These are phyloP conservation scores for Mortierella sp. DNA, from an alignment of 371 early-diverging fungal species.

Conservation along the genomic window DNA sequence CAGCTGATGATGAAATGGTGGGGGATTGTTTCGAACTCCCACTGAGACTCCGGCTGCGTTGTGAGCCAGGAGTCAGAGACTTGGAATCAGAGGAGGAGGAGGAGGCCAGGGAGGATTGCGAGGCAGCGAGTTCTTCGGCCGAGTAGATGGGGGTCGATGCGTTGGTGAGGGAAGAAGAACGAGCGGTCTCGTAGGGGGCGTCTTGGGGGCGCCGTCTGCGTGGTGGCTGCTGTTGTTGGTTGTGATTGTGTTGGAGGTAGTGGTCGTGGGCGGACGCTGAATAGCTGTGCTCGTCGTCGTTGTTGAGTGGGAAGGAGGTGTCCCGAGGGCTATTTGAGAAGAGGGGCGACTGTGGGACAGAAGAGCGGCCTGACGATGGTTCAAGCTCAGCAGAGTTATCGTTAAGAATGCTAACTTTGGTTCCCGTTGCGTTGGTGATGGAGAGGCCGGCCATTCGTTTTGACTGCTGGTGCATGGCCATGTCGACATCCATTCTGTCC, in stretches of 20 bases:
- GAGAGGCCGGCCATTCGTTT: slow-evolving; percentile 56
- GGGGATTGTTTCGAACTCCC: slow-evolving; percentile 31
- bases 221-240: slow-evolving; percentile 2
- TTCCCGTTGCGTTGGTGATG: slow-evolving; percentile 50
- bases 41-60: slow-evolving; percentile 54
- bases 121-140: slow-evolving; percentile 24
- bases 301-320: not conserved
- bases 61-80: slow-evolving; percentile 21
- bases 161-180: slow-evolving; percentile 54
- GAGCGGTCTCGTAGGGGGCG: slow-evolving; percentile 28
- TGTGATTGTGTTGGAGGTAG: not conserved
- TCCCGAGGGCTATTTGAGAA: not conserved
- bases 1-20: slow-evolving; percentile 23
- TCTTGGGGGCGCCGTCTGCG: slow-evolving; percentile 5
- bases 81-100: not conserved
- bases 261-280: not conserved
- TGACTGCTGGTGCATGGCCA: slow-evolving; percentile 42
- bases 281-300: not conserved
- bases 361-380: slow-evolving; percentile 4
- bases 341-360: slow-evolving; percentile 5
- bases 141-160: slow-evolving; percentile 53
- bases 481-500: slow-evolving; percentile 30
- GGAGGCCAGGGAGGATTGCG: slow-evolving; percentile 17
- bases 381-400: slow-evolving; percentile 24
- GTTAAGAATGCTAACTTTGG: slow-evolving; percentile 53